A percentile compares a stretch with the other conserved stretches of the same genome.
Evolutionary conservation across 176 grass and related monocot genomes (phyloP).

Genomic region (Puya raimondii): DNA sequence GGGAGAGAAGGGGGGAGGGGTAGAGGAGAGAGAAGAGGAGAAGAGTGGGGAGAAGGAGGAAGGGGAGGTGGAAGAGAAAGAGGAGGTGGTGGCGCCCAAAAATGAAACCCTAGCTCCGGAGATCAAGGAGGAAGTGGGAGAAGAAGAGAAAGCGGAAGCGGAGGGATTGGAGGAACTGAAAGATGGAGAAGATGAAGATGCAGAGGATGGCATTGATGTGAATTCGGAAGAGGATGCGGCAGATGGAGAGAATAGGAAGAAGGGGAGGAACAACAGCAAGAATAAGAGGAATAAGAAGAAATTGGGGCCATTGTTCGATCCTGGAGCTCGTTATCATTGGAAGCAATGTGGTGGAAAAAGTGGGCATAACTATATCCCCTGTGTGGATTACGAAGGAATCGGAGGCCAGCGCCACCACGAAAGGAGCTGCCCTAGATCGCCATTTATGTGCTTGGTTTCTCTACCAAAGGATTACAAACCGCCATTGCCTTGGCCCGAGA

Average conservation of each 20-base stretch:
- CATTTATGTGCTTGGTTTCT: conserved; percentile 62
- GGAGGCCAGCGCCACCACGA: conserved; percentile 64
- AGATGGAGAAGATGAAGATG: conserved; percentile 14
- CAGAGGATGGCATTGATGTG: conserved; percentile 15
- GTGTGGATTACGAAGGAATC: conserved; percentile 75
- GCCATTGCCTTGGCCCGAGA: conserved; percentile 59
- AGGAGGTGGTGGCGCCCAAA: conserved; percentile 27
- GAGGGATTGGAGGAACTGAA: conserved; percentile 35
- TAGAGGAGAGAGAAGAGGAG: conserved; percentile 32
- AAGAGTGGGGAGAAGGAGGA: conserved; percentile 13
- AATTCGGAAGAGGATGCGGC: conserved; percentile 24
- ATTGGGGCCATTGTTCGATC: conserved; percentile 61
- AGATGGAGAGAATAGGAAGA: conserved; percentile 6
- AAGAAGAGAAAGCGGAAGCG: conserved; percentile 24
- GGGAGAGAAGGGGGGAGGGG: conserved; percentile 19
- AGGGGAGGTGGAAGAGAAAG: conserved; percentile 20
- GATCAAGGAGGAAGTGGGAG: conserved; percentile 15
- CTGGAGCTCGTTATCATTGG: conserved; percentile 54
- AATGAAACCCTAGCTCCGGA: background rate
- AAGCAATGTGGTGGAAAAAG: conserved; percentile 70
- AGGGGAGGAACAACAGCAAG: conserved; percentile 7
- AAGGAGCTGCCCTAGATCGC: conserved; percentile 67
- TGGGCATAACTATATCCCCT: conserved; percentile 63
- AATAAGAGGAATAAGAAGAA: conserved; percentile 39
- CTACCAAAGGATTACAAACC: conserved; percentile 72